phyloP scores from a whole-genome alignment of 1,284 basidiomycete genomes.

The Blastosporella zonata region DNA sequence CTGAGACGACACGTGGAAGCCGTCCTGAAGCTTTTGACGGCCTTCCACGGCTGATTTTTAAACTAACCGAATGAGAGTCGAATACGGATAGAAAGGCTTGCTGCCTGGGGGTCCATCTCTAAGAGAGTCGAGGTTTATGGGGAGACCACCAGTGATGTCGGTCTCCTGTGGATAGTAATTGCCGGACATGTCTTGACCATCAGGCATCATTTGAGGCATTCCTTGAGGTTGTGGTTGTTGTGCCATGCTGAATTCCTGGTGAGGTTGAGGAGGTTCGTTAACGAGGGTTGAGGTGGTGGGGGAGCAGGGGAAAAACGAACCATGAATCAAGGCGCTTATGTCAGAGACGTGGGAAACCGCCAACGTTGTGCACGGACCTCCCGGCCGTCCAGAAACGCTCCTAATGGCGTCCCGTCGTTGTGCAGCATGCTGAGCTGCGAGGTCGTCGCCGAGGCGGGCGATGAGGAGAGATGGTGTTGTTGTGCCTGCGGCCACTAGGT shows the following conservation, averaged over 20 bases:
- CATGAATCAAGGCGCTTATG: constrained; percentile 41
- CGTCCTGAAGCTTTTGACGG: background rate
- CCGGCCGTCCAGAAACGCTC: constrained; percentile 12
- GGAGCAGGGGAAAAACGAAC: constrained; percentile 36
- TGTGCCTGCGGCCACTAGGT: constrained; percentile 46
- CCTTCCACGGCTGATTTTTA: background rate
- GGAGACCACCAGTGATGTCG: constrained; percentile 76
- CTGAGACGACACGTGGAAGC: constrained; percentile 3
- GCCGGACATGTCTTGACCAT: constrained; percentile 47
- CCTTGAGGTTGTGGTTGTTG: constrained; percentile 38
- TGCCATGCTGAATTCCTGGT: constrained; percentile 32
- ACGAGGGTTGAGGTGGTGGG: constrained; percentile 38
- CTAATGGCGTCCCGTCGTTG: constrained; percentile 12
- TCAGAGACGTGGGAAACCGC: constrained; percentile 43
- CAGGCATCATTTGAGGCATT: constrained; percentile 45
- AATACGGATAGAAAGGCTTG: constrained; percentile 85
- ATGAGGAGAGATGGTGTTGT: constrained; percentile 29
- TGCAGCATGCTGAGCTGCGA: constrained; percentile 13
- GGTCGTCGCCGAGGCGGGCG: constrained; percentile 18
- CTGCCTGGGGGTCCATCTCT: constrained; percentile 79
- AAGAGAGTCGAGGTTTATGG: constrained; percentile 79
- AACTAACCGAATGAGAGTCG: constrained; percentile 77
- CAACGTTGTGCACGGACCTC: constrained; percentile 41
- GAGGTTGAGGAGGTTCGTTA: constrained; percentile 18
- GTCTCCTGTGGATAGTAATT: constrained; percentile 72